Conservation (phyloP, 352 stramenopile genomes). For the Globisporangium carolinianum region DNA sequence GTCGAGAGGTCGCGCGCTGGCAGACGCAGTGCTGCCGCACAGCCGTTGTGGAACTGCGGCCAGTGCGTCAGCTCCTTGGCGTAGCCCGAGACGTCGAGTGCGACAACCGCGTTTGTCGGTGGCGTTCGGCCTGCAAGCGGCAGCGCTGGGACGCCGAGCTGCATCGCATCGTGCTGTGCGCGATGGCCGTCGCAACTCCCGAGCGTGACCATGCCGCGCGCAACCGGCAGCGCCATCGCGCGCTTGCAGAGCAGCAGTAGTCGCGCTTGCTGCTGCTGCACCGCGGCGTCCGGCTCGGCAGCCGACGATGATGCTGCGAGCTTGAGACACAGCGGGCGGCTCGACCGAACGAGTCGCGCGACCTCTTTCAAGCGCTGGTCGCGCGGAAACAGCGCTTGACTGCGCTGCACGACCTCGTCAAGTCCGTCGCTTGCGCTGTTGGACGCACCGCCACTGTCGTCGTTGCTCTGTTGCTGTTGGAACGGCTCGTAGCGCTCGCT, state of each 20-base stretch:
- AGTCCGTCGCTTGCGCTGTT: slow-evolving; percentile 46
- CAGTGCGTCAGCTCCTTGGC: slow-evolving; percentile 91
- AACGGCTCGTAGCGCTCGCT: neutral
- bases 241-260: slow-evolving; percentile 93
- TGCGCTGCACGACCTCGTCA: slow-evolving; percentile 40
- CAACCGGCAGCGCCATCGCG: slow-evolving; percentile 90
- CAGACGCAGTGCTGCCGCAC: slow-evolving; percentile 92
- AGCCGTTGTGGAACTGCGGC: slow-evolving; percentile 98
- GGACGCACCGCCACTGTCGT: neutral
- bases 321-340: slow-evolving; percentile 59
- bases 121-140: slow-evolving; percentile 92
- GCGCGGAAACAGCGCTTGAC: slow-evolving; percentile 52
- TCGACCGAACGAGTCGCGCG: slow-evolving; percentile 70
- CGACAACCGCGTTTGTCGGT: slow-evolving; percentile 90
- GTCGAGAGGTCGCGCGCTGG: slow-evolving; percentile 50
- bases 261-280: slow-evolving; percentile 90
- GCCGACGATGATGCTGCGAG: slow-evolving; percentile 19
- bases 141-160: slow-evolving; percentile 88
- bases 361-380: slow-evolving; percentile 83
- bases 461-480: neutral
- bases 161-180: slow-evolving; percentile 73
- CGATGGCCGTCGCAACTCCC: slow-evolving; percentile 77
- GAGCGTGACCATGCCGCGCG: slow-evolving; percentile 96
- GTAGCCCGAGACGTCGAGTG: slow-evolving; percentile 88
- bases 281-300: slow-evolving; percentile 53